A percentile compares a stretch with the other conserved stretches of the same genome.
phyloP scores from a whole-genome alignment of 2,329 filamentous ascomycete species.

The Xylaria sp. region DNA sequence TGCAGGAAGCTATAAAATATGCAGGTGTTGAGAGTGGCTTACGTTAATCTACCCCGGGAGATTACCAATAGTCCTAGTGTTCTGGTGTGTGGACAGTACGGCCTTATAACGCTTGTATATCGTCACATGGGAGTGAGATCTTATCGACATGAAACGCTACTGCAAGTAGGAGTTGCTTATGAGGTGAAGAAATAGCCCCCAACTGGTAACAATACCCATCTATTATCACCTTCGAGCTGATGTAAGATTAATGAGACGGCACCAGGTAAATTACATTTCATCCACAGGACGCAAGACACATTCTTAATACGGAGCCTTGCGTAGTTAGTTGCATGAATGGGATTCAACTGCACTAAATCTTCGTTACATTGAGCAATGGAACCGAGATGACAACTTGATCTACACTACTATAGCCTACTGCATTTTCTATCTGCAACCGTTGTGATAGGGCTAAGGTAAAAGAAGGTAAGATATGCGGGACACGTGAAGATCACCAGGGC shows the following conservation, averaged over 20 bases:
- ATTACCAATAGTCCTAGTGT: background rate
- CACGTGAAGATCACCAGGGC: slow-evolving; percentile 18
- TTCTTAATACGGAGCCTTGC: background rate
- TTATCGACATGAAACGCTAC: background rate
- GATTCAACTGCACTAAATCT: background rate
- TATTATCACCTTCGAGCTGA: slow-evolving; percentile 6
- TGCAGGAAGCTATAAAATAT: background rate
- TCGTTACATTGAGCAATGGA: background rate
- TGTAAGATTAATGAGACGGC: slow-evolving; percentile 22
- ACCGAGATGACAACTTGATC: background rate
- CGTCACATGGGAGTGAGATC: background rate
- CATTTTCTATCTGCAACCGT: background rate
- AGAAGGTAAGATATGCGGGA: background rate
- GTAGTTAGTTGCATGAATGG: slow-evolving; percentile 2
- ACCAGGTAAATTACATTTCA: background rate
- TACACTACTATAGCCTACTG: background rate
- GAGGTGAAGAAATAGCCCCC: background rate
- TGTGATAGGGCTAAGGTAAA: slow-evolving; percentile 13
- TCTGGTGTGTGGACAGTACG: background rate
- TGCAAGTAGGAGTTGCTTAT: background rate
- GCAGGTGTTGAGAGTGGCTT: background rate
- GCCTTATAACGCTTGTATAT: background rate
- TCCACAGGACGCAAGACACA: background rate
- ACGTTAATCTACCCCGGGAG: background rate
- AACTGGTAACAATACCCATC: background rate